Percentiles rank a stretch among this genome's conserved stretches.
phyloP scores from a whole-genome alignment of 1,139 yeast genomes.

The Arxiozyma heterogenica region DNA sequence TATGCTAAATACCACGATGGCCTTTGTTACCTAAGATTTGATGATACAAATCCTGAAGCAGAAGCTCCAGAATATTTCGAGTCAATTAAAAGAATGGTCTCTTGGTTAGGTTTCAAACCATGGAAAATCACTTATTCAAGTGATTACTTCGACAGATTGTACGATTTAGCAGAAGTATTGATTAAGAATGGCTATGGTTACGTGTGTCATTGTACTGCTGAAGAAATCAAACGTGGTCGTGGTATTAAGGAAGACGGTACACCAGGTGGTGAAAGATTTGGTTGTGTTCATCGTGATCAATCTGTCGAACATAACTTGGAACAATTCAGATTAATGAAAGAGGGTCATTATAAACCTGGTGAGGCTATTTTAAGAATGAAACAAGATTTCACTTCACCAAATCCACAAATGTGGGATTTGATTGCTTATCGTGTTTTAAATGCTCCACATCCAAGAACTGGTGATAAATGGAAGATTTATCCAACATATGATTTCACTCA shows the following conservation, averaged over 20 bases:
- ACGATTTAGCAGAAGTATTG: conserved; percentile 75
- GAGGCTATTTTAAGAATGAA: conserved; percentile 95
- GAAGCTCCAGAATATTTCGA: conserved; percentile 88
- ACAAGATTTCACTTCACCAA: conserved; percentile 82
- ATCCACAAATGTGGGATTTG: conserved; percentile 99
- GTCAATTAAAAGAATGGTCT: conserved; percentile 73
- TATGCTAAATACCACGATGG: conserved; percentile 82
- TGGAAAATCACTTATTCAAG: conserved; percentile 93
- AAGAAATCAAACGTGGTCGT: conserved; percentile 80
- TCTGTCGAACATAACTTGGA: conserved; percentile 63
- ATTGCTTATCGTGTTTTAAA: conserved; percentile 95
- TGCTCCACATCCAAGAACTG: conserved; percentile 93
- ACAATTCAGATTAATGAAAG: conserved; percentile 85
- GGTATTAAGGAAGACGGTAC: conserved; percentile 89
- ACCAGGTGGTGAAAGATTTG: conserved; percentile 81
- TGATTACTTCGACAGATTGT: conserved; percentile 84
- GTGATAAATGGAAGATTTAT: conserved; percentile 92
- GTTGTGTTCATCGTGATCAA: conserved; percentile 68
- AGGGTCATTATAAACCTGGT: conserved; percentile 80
- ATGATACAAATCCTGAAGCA: conserved; percentile 98
- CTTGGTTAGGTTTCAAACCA: conserved; percentile 90
- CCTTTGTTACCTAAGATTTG: conserved; percentile 82
- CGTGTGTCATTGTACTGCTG: conserved; percentile 89
- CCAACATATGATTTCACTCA: conserved; percentile 99
- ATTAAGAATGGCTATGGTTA: conserved; percentile 67